Evolutionary conservation across 345 rosid genomes (phyloP), one percentile per base, ranked within the genome.

Genomic region (Angophora floribunda): DNA sequence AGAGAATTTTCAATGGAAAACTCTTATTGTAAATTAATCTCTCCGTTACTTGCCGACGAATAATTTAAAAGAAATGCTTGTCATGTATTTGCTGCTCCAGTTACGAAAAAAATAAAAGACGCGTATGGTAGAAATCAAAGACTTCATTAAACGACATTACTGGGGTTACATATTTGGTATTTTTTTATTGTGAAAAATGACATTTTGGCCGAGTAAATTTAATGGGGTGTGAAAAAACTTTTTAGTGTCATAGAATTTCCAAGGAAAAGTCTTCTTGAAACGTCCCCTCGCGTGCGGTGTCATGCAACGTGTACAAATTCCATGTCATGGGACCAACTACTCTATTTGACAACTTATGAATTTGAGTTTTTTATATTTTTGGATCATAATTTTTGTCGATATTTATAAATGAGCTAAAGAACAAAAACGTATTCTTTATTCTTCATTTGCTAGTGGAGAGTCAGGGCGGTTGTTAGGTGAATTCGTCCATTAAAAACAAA

Each of bases 161-260:
- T 21, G 5, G 59, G 4, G 59, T 21, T 1, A 53, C 26, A 53
- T 21, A 53, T 19, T 0, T 53, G 59, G 11, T 53, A 53, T 53
- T 53, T 36, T 0, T 52, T 16, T 52, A 6, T 7, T 0, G 17
- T 36, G 41, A 36, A 36, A 36, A 36, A 36, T 36, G 41, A 4
- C 41, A 36, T 19, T 36, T 36, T 36, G 41, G 26, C 0, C 0
- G 1, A 24, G 10, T 53, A 7, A 21, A 4, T 0, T 21, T 0
- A 24, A 10, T 4, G 0, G 10, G 24, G 57, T 1, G 0, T 19
- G 57, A 22, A 22, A 55, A 19, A 17, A 3, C 0, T 19, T 52
- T 51, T 17, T 17, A 19, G 57, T 52, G 57, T 22, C 57, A 2
- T 0, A 3, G 9, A 24, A 57, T 57, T 24, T 24, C 63, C 1